A percentile compares a stretch with the other conserved stretches of the same genome.
phyloP scores from a whole-genome alignment of 805 yeast species.

The Metschnikowia gelsemii region DNA sequence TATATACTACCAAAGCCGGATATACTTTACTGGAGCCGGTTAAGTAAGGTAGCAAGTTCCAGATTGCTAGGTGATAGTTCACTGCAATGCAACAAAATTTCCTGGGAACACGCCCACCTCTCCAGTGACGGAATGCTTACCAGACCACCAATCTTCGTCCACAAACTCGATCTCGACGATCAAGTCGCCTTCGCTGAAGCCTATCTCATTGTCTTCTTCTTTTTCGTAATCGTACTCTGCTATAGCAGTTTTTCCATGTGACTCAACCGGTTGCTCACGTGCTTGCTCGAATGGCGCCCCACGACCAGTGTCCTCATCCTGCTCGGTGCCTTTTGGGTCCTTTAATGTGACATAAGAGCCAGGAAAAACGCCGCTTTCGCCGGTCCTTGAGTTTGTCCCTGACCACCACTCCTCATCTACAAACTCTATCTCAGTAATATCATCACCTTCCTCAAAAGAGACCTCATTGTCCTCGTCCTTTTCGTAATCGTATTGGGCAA shows the following conservation, averaged over 20 bases:
- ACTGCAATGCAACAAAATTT: constrained; percentile 60
- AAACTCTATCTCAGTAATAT: constrained; percentile 61
- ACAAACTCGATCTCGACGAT: constrained; percentile 83
- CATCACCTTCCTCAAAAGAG: constrained; percentile 63
- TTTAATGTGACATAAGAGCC: constrained; percentile 49
- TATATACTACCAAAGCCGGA: too few relatives aligned
- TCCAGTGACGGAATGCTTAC: constrained; percentile 64
- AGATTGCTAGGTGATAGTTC: too few relatives aligned
- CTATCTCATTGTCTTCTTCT: constrained; percentile 87
- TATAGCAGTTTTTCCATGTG: constrained; percentile 45
- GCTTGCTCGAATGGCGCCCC: neutral
- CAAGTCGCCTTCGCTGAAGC: constrained; percentile 78
- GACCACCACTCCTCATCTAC: constrained; percentile 77
- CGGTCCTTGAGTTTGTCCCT: constrained; percentile 42
- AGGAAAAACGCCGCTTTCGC: constrained; percentile 56
- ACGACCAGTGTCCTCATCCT: constrained; percentile 6
- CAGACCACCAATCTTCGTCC: constrained; percentile 98
- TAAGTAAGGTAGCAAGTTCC: too few relatives aligned
- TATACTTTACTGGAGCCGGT: too few relatives aligned
- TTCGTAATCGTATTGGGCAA: constrained; percentile 78
- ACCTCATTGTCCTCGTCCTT: constrained; percentile 79
- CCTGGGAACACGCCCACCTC: constrained; percentile 87
- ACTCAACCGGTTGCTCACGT: constrained; percentile 8
- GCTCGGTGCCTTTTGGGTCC: constrained; percentile 15
- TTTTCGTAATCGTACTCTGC: constrained; percentile 85